Conservation (phyloP, 2,329 filamentous ascomycete genomes). For the Plectosphaerella plurivora region DNA sequence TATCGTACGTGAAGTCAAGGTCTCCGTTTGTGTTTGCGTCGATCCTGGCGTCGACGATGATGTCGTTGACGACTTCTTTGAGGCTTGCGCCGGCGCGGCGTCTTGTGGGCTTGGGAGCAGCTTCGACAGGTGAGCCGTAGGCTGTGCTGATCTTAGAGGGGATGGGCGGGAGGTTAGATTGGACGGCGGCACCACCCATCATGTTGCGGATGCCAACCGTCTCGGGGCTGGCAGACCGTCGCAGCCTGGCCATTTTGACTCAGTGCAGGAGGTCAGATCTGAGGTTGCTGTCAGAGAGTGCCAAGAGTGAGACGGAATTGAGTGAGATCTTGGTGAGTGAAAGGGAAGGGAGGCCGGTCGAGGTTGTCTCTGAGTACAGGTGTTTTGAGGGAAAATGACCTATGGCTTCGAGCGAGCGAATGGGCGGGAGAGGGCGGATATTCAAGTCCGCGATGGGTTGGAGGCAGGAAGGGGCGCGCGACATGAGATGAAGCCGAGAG, state of each 20-base stretch:
- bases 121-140: conserved; percentile 15
- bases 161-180: conserved; percentile 14
- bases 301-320: background rate
- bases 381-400: too few species aligned
- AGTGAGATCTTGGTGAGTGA: background rate
- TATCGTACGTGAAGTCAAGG: background rate
- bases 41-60: background rate
- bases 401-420: background rate
- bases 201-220: background rate
- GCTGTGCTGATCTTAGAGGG: conserved; percentile 14
- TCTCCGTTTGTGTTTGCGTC: too few species aligned
- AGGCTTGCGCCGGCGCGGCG: background rate
- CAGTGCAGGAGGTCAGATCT: background rate
- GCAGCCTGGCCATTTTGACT: conserved; percentile 7
- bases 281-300: background rate
- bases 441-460: background rate
- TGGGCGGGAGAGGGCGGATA: background rate
- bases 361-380: too few species aligned
- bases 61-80: background rate
- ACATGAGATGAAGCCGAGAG: background rate
- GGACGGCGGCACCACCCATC: conserved; percentile 12
- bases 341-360: background rate
- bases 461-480: background rate
- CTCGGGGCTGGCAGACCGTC: conserved; percentile 2
- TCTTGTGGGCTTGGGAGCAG: conserved; percentile 2